phyloP scores from a whole-genome alignment of 495 filamentous ascomycete species.

The Peziza echinospora region DNA sequence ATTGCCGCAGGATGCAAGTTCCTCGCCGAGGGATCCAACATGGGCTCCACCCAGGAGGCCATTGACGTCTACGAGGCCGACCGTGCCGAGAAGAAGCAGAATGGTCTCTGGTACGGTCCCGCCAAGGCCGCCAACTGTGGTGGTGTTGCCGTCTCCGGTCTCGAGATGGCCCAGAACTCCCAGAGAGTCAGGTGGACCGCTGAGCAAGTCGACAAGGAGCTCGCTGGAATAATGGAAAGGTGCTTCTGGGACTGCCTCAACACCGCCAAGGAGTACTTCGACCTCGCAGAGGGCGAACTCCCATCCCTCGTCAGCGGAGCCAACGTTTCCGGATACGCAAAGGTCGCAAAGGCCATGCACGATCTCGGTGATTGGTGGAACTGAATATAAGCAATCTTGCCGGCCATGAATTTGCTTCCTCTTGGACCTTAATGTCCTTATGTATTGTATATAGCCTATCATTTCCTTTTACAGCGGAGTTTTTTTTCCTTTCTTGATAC shows the following conservation, averaged over 20 bases:
- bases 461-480: too few species aligned
- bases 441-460: too few species aligned
- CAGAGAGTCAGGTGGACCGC: constrained; percentile 60
- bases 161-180: constrained; percentile 99
- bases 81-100: constrained; percentile 40
- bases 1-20: constrained; percentile 58
- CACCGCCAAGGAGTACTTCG: constrained; percentile 74
- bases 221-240: constrained; percentile 83
- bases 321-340: constrained; percentile 95
- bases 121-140: constrained; percentile 95
- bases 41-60: constrained; percentile 92
- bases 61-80: constrained; percentile 82
- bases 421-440: too few species aligned
- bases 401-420: too few species aligned
- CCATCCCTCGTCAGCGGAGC: constrained; percentile 76
- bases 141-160: constrained; percentile 89
- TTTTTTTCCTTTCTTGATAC: too few species aligned
- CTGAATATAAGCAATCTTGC: too few species aligned
- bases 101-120: constrained; percentile 84
- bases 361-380: constrained; percentile 95
- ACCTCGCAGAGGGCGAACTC: constrained; percentile 54
- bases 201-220: constrained; percentile 78
- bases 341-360: constrained; percentile 85
- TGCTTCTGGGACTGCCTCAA: constrained; percentile 82
- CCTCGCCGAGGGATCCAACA: constrained; percentile 94